These are phyloP conservation scores for Fusarium udum DNA, from an alignment of 2,329 filamentous ascomycete species.

Conservation along the genomic window DNA sequence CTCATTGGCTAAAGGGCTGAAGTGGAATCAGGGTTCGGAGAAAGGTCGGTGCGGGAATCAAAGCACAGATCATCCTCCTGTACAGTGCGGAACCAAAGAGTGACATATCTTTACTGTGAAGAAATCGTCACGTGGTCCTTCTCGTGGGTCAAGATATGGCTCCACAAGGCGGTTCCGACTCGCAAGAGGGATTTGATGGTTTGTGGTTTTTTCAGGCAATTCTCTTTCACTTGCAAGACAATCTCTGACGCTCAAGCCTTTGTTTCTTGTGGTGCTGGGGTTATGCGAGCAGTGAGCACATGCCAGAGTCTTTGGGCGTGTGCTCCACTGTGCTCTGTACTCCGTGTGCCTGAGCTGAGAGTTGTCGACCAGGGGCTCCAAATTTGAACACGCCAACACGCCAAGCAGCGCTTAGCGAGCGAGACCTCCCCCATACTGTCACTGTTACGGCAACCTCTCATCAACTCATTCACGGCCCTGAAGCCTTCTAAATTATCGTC, in stretches of 20 bases:
- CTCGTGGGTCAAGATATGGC: slow-evolving; percentile 44
- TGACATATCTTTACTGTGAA: slow-evolving; percentile 39
- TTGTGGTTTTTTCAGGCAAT: slow-evolving; percentile 27
- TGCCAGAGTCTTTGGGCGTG: slow-evolving; percentile 44
- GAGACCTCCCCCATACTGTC: slow-evolving; percentile 41
- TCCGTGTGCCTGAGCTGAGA: slow-evolving; percentile 35
- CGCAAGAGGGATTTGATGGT: slow-evolving; percentile 40
- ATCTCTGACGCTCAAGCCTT: slow-evolving; percentile 11
- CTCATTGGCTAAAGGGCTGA: slow-evolving; percentile 41
- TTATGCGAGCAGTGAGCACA: slow-evolving; percentile 42
- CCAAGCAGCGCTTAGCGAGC: slow-evolving; percentile 50
- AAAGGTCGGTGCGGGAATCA: slow-evolving; percentile 39
- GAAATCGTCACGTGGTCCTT: slow-evolving; percentile 48
- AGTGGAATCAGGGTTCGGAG: slow-evolving; percentile 31
- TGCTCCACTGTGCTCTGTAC: slow-evolving; percentile 45
- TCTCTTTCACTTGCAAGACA: slow-evolving; percentile 11
- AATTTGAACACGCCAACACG: slow-evolving; percentile 46
- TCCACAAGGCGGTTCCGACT: slow-evolving; percentile 39
- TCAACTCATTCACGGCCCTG: slow-evolving; percentile 42
- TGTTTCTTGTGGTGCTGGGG: slow-evolving; percentile 33
- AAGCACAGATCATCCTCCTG: slow-evolving; percentile 22
- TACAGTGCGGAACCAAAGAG: slow-evolving; percentile 6
- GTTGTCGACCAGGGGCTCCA: slow-evolving; percentile 37
- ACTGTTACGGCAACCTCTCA: slow-evolving; percentile 44
- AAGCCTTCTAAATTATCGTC: slow-evolving; percentile 34